These are phyloP conservation scores for Colletotrichum tropicicola DNA, from an alignment of 2,329 filamentous ascomycete genomes.

Conservation along the genomic window DNA sequence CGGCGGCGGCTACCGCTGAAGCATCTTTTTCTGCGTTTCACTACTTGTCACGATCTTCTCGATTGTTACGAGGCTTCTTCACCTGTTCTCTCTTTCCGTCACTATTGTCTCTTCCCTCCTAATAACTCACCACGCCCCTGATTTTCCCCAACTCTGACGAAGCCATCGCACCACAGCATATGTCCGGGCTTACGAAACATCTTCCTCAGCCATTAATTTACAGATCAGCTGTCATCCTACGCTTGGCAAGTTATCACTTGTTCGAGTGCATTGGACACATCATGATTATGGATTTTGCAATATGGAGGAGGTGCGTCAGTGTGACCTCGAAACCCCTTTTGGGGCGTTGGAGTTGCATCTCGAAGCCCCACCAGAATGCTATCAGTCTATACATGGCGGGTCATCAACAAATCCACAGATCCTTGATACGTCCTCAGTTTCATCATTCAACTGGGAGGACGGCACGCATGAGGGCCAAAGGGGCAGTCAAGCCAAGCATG, in stretches of 20 bases:
- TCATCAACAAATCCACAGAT: conserved; percentile 9
- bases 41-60: conserved; percentile 15
- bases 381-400: conserved; percentile 23
- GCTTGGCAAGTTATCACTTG: conserved; percentile 57
- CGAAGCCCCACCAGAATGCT: conserved; percentile 21
- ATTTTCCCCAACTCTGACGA: conserved; percentile 40
- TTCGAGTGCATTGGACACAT: conserved; percentile 67
- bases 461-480: neutral
- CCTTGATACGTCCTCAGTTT: conserved; percentile 2
- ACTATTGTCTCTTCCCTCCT: conserved; percentile 14
- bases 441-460: neutral
- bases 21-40: neutral
- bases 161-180: conserved; percentile 48
- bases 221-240: conserved; percentile 67
- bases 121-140: conserved; percentile 28
- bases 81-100: conserved; percentile 19
- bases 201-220: conserved; percentile 62
- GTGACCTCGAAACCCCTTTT: conserved; percentile 9
- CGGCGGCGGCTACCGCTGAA: conserved; percentile 66
- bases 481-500: conserved; percentile 10
- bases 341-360: conserved; percentile 22
- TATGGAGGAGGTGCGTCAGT: conserved; percentile 42
- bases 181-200: conserved; percentile 55
- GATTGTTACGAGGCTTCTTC: conserved; percentile 39
- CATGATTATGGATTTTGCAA: conserved; percentile 69